A percentile compares a stretch with the other conserved stretches of the same genome.
phyloP scores from a whole-genome alignment of 192 early-diverging fungal species.

The Rhizoclosmatium sp. region DNA sequence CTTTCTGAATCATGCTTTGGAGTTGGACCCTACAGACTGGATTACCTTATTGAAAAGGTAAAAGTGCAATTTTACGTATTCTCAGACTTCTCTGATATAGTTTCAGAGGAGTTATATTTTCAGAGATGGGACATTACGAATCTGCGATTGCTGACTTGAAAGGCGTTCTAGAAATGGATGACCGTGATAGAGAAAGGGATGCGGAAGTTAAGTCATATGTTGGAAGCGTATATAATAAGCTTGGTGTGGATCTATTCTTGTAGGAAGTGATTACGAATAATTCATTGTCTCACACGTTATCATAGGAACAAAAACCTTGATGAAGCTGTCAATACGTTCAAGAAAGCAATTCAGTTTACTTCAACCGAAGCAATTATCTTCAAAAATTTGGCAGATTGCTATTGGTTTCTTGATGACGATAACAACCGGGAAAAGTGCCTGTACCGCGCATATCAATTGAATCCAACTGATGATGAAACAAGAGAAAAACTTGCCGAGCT shows the following conservation, averaged over 20 bases:
- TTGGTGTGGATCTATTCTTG: slow-evolving; percentile 48
- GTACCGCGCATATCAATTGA: slow-evolving; percentile 21
- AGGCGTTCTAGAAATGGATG: slow-evolving; percentile 37
- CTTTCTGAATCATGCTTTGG: slow-evolving; percentile 58
- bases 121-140: slow-evolving; percentile 55
- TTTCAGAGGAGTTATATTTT: slow-evolving; percentile 51
- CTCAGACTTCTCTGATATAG: background rate
- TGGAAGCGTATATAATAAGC: slow-evolving; percentile 53
- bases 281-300: slow-evolving; percentile 7
- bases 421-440: slow-evolving; percentile 27
- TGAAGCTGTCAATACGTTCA: slow-evolving; percentile 44
- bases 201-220: slow-evolving; percentile 48
- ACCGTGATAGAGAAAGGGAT: slow-evolving; percentile 39
- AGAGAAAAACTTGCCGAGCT: slow-evolving; percentile 38
- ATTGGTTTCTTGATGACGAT: slow-evolving; percentile 22
- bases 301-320: slow-evolving; percentile 18
- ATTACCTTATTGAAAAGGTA: slow-evolving; percentile 48
- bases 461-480: slow-evolving; percentile 40
- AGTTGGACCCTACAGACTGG: slow-evolving; percentile 60
- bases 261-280: slow-evolving; percentile 12
- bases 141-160: slow-evolving; percentile 53
- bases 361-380: slow-evolving; percentile 41
- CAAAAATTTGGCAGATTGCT: slow-evolving; percentile 58
- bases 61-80: background rate
- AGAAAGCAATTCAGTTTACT: slow-evolving; percentile 41